Percentiles rank a stretch among this genome's conserved stretches.
These are phyloP conservation scores for Phytophthora pistaciae DNA, from an alignment of 352 stramenopile species.

Conservation along the genomic window DNA sequence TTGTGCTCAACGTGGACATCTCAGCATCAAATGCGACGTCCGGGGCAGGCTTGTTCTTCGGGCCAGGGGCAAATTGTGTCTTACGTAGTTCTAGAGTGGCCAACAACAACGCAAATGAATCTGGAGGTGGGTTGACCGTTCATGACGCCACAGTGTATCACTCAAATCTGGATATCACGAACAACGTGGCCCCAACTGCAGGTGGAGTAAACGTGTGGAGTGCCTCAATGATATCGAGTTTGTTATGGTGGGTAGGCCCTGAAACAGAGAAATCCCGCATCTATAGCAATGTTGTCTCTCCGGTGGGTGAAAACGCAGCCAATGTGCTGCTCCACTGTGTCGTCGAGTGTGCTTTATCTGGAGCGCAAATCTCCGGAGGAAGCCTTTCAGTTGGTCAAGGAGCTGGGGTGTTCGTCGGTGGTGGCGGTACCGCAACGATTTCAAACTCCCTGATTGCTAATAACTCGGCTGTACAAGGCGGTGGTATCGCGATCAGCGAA, in stretches of 20 bases:
- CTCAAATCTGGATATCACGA: constrained; percentile 39
- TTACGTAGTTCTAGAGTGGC: constrained; percentile 30
- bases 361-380: constrained; percentile 30
- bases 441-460: constrained; percentile 27
- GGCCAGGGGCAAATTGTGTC: constrained; percentile 23
- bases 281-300: constrained; percentile 29
- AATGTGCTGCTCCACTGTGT: constrained; percentile 44
- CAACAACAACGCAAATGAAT: constrained; percentile 30
- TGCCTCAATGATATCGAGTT: not conserved
- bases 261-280: constrained; percentile 30
- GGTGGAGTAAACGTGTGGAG: constrained; percentile 39
- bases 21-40: constrained; percentile 26
- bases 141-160: constrained; percentile 37
- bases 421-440: constrained; percentile 29
- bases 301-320: constrained; percentile 17
- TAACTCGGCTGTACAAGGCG: constrained; percentile 42
- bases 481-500: constrained; percentile 40
- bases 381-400: constrained; percentile 31
- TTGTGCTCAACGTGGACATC: constrained; percentile 25
- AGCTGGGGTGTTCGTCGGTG: constrained; percentile 42
- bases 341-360: constrained; percentile 29
- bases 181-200: constrained; percentile 36
- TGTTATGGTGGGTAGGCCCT: constrained; percentile 10
- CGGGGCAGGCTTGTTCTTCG: constrained; percentile 48
- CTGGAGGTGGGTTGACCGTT: constrained; percentile 45